A percentile compares a stretch with the other conserved stretches of the same genome.
Conservation (phyloP, 2,329 filamentous ascomycete genomes). For the Calonectria fujianensis region DNA sequence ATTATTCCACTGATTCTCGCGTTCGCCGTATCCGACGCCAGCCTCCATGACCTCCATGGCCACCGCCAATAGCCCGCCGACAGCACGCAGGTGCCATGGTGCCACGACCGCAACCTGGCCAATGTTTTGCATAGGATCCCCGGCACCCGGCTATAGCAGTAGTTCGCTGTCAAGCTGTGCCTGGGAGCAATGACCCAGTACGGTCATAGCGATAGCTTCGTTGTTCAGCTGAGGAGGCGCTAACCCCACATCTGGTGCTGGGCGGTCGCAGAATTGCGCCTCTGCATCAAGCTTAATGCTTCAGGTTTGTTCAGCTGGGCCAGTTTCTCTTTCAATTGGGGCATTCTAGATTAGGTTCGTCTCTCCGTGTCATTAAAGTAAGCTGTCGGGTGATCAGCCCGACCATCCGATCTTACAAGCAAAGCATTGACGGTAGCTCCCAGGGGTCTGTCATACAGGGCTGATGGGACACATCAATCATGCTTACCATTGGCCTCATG, state of each 20-base stretch:
- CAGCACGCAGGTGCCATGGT: background rate
- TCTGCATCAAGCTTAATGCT: constrained; percentile 19
- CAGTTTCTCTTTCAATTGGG: background rate
- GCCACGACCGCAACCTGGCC: constrained; percentile 1
- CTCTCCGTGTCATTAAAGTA: background rate
- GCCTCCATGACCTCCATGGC: no score
- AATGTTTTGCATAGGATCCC: constrained; percentile 44
- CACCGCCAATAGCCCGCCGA: background rate
- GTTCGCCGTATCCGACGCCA: background rate
- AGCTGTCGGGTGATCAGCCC: background rate
- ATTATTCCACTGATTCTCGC: constrained; percentile 8
- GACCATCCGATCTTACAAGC: background rate
- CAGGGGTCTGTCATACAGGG: background rate
- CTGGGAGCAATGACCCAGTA: constrained; percentile 4
- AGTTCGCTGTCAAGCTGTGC: background rate
- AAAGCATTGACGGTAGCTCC: background rate
- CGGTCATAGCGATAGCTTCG: constrained; percentile 2
- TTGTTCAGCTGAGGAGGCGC: constrained; percentile 42
- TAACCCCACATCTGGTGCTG: constrained; percentile 14
- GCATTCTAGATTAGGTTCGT: background rate
- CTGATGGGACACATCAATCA: background rate
- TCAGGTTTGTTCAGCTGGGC: constrained; percentile 45
- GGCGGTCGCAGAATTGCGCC: constrained; percentile 37
- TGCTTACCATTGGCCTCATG: no score
- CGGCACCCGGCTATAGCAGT: constrained; percentile 11